Evolutionary conservation across 2,329 filamentous ascomycete species (phyloP).

Genomic region (Rutstroemia sp.): DNA sequence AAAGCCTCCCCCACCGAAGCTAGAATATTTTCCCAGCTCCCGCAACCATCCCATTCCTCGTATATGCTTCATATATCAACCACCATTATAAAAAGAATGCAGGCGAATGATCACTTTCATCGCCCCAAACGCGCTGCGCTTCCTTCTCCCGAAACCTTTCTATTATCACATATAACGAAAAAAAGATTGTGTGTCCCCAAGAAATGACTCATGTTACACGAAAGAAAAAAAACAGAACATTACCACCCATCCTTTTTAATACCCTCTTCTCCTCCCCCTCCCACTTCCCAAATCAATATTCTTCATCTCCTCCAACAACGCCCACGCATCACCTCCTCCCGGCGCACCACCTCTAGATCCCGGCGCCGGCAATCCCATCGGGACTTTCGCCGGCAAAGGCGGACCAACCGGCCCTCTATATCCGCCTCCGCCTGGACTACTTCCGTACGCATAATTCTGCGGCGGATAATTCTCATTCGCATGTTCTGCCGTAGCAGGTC

Average conservation of each 20-base stretch:
- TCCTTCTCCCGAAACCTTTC: too few species aligned
- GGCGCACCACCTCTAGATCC: constrained; percentile 13
- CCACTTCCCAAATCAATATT: constrained; percentile 59
- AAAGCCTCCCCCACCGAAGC: too few species aligned
- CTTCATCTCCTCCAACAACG: constrained; percentile 65
- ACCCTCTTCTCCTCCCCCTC: constrained; percentile 30
- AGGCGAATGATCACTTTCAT: too few species aligned
- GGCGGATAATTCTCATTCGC: constrained; percentile 24
- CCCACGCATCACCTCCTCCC: constrained; percentile 35
- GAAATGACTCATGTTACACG: too few species aligned
- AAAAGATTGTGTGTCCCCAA: too few species aligned
- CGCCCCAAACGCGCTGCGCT: too few species aligned
- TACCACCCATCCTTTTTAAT: not conserved
- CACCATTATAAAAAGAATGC: too few species aligned
- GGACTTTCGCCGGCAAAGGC: constrained; percentile 66
- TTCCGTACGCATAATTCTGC: constrained; percentile 23
- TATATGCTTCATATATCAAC: too few species aligned
- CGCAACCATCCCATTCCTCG: too few species aligned
- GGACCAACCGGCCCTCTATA: constrained; percentile 31
- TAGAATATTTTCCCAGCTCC: too few species aligned
- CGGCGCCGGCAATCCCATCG: constrained; percentile 33
- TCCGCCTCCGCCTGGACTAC: constrained; percentile 16
- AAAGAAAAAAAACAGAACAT: too few species aligned
- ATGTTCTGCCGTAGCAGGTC: constrained; percentile 24
- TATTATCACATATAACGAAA: too few species aligned